Percentiles rank a stretch among this genome's conserved stretches.
phyloP scores from a whole-genome alignment of 129 eudicot genomes.

The Flaveria robusta region DNA sequence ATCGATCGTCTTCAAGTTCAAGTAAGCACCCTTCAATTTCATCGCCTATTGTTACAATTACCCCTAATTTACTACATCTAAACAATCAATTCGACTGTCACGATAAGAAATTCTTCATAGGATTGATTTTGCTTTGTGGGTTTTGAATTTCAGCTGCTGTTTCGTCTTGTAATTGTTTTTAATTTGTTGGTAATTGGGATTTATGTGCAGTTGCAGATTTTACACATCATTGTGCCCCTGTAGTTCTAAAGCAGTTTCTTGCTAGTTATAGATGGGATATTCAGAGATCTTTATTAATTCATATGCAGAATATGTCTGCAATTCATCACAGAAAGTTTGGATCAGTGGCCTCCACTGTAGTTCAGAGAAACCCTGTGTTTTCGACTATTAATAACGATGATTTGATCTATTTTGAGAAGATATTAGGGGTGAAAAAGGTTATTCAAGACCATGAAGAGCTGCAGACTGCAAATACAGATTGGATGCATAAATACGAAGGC shows the following conservation, averaged over 20 bases:
- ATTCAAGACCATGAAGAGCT: conserved; percentile 78
- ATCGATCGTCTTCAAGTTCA: conserved; percentile 25
- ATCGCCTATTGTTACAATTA: not conserved
- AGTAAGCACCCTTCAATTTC: not conserved
- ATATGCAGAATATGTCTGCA: conserved; percentile 24
- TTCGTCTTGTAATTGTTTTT: not conserved
- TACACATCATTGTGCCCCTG: conserved; percentile 16
- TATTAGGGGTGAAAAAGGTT: conserved; percentile 75
- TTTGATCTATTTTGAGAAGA: conserved; percentile 61
- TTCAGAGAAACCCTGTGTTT: conserved; percentile 59
- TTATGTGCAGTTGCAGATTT: conserved; percentile 37
- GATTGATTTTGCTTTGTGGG: not conserved
- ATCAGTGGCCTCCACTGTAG: conserved; percentile 44
- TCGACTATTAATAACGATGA: conserved; percentile 69
- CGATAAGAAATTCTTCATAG: no score
- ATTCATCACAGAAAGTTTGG: conserved; percentile 47
- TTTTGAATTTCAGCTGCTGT: conserved; percentile 8
- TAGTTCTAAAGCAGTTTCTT: conserved; percentile 26
- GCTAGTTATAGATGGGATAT: conserved; percentile 27
- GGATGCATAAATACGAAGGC: conserved; percentile 93
- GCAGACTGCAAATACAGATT: conserved; percentile 79
- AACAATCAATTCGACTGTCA: not conserved
- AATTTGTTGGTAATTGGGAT: not conserved
- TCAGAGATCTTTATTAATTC: conserved; percentile 21
- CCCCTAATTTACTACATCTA: conserved; percentile 17